Percentiles rank a stretch among this genome's conserved stretches.
These are phyloP conservation scores for Solanum habrochaites DNA, from an alignment of 257 asterid genomes.

Conservation along the genomic window DNA sequence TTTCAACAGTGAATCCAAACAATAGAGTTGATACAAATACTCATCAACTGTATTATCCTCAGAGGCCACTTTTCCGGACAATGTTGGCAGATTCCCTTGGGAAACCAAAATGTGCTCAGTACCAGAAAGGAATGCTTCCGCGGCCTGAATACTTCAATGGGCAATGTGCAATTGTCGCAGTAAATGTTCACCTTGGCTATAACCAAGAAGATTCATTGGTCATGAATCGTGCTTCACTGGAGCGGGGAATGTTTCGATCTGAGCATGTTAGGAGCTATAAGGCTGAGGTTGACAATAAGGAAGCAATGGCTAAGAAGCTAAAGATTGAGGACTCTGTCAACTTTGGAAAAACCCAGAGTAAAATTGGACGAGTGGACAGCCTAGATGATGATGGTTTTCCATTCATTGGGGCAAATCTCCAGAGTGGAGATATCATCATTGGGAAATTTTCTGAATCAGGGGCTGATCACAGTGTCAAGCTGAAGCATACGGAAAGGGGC, in stretches of 20 bases:
- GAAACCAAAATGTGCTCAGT: conserved; percentile 32
- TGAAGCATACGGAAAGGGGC: conserved; percentile 92
- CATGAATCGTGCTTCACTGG: conserved; percentile 90
- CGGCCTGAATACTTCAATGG: conserved; percentile 83
- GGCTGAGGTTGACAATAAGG: conserved; percentile 66
- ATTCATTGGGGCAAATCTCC: conserved; percentile 76
- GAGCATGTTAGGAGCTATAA: conserved; percentile 85
- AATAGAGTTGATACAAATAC: conserved; percentile 67
- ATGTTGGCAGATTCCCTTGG: conserved; percentile 80
- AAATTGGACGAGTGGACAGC: conserved; percentile 81
- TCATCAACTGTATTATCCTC: conserved; percentile 86
- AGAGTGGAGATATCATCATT: conserved; percentile 79
- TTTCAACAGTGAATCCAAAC: conserved; percentile 55
- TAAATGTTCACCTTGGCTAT: conserved; percentile 86
- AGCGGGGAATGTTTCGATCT: conserved; percentile 90
- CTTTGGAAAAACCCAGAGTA: conserved; percentile 77
- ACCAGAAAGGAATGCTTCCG: conserved; percentile 53
- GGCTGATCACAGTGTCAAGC: conserved; percentile 75
- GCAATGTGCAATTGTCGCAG: conserved; percentile 88
- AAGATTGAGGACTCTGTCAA: conserved; percentile 42
- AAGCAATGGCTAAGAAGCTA: conserved; percentile 28
- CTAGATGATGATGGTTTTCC: conserved; percentile 97
- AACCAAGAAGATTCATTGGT: conserved; percentile 96
- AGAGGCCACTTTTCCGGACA: conserved; percentile 71
- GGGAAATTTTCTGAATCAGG: conserved; percentile 78